Conservation (phyloP, 2,329 filamentous ascomycete genomes). For the Ascomycota sp. region DNA sequence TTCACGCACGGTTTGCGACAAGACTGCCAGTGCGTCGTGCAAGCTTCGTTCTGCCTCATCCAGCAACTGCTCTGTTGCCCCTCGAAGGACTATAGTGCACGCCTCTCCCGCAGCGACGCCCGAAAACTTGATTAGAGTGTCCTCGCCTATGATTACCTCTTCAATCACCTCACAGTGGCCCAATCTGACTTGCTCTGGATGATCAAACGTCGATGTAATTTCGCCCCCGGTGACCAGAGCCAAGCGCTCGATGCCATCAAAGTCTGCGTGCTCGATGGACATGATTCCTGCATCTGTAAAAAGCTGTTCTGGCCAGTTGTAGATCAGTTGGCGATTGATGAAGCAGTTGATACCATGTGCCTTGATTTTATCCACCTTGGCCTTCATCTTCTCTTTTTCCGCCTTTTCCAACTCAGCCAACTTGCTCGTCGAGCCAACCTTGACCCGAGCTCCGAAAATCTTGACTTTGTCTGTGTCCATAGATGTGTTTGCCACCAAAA, state of each 20-base stretch:
- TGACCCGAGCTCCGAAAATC: conserved; percentile 92
- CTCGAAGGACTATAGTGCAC: conserved; percentile 88
- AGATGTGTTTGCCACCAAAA: conserved; percentile 86
- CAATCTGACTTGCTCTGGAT: conserved; percentile 90
- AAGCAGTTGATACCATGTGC: conserved; percentile 98
- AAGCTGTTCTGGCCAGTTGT: conserved; percentile 98
- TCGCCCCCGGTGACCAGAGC: conserved; percentile 91
- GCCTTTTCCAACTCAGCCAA: conserved; percentile 96
- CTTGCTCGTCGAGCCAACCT: conserved; percentile 89
- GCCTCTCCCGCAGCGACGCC: conserved; percentile 83
- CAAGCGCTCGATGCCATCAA: conserved; percentile 87
- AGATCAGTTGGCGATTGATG: conserved; percentile 96
- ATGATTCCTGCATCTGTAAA: conserved; percentile 95
- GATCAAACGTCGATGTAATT: conserved; percentile 92
- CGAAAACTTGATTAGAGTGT: conserved; percentile 91
- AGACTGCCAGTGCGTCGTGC: conserved; percentile 84
- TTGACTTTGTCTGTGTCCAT: conserved; percentile 99
- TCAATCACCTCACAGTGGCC: conserved; percentile 90
- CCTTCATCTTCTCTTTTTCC: conserved; percentile 97
- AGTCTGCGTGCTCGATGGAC: conserved; percentile 97
- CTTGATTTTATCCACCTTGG: conserved; percentile 98
- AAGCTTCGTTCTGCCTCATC: conserved; percentile 92
- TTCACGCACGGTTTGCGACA: conserved; percentile 90
- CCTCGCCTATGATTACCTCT: conserved; percentile 94
- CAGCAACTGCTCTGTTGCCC: conserved; percentile 86